Conservation (phyloP, 1,284 basidiomycete genomes). For the Rhodofomes roseus region DNA sequence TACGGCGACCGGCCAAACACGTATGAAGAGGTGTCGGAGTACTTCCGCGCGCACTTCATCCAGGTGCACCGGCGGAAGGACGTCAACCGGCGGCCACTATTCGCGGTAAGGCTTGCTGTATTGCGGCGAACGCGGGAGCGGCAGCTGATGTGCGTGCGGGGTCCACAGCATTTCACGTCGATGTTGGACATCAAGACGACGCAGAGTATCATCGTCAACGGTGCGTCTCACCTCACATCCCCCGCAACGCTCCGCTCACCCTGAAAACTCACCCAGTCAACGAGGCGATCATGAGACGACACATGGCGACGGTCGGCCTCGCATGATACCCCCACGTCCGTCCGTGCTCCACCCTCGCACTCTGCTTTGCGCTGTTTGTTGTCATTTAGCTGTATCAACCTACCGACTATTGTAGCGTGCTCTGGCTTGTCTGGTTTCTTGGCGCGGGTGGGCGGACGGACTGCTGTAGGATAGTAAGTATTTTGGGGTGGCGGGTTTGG, state of each 20-base stretch:
- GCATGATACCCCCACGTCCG: constrained; percentile 8
- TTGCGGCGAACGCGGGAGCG: neutral
- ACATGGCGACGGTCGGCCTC: constrained; percentile 22
- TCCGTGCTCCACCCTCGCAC: neutral
- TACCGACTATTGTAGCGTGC: neutral
- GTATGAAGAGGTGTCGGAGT: constrained; percentile 67
- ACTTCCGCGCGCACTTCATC: constrained; percentile 76
- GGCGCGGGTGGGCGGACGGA: neutral
- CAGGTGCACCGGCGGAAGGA: constrained; percentile 70
- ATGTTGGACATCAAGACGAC: constrained; percentile 78
- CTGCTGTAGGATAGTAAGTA: neutral
- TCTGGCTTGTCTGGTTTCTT: neutral
- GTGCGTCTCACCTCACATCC: constrained; percentile 34
- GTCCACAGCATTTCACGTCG: constrained; percentile 68
- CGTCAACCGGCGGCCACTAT: constrained; percentile 52
- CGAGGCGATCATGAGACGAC: constrained; percentile 23
- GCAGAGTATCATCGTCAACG: constrained; percentile 69
- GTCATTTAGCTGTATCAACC: constrained; percentile 1
- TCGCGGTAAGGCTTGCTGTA: constrained; percentile 43
- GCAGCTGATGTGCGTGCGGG: neutral
- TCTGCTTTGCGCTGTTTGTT: neutral
- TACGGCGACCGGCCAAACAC: constrained; percentile 72
- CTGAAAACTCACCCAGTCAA: constrained; percentile 12
- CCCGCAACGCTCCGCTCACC: neutral
- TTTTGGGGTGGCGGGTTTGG: neutral